A percentile compares a stretch with the other conserved stretches of the same genome.
Evolutionary conservation across 768 basidiomycete genomes (phyloP).

Genomic region (Russula sp.): DNA sequence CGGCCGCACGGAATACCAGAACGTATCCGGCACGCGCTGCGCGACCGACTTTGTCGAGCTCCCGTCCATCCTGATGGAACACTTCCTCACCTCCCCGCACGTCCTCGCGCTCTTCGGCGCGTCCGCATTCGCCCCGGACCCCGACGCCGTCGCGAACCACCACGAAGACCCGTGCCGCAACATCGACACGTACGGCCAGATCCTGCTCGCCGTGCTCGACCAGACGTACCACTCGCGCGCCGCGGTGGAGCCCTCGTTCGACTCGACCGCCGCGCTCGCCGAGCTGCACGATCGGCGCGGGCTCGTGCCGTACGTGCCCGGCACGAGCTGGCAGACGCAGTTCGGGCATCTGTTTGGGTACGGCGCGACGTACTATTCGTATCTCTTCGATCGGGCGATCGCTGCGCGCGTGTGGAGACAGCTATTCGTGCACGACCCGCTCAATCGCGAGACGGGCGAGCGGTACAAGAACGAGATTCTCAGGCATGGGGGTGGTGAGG

Average conservation of each 20-base stretch:
- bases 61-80: conserved; percentile 98
- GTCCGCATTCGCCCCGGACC: conserved; percentile 24
- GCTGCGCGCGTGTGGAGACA: conserved; percentile 85
- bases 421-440: conserved; percentile 62
- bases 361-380: conserved; percentile 97
- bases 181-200: conserved; percentile 89
- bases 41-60: conserved; percentile 98
- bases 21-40: conserved; percentile 94
- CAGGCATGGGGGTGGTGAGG: conserved; percentile 78
- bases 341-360: conserved; percentile 96
- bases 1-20: conserved; percentile 94
- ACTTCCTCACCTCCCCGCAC: conserved; percentile 79
- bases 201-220: conserved; percentile 83
- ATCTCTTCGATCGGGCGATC: conserved; percentile 93
- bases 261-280: conserved; percentile 65
- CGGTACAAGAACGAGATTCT: conserved; percentile 73
- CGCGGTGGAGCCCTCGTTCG: conserved; percentile 50
- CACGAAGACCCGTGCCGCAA: conserved; percentile 71
- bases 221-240: conserved; percentile 82
- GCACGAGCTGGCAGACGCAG: conserved; percentile 91
- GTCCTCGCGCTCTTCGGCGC: conserved; percentile 76
- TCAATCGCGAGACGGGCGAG: conserved; percentile 73
- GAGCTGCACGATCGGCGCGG: conserved; percentile 62
- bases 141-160: conserved; percentile 51
- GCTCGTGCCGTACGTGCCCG: conserved; percentile 74